These are phyloP conservation scores for Marchantia polymorpha DNA, from an alignment of 225 moss, liverwort and hornwort species.

Conservation along the genomic window DNA sequence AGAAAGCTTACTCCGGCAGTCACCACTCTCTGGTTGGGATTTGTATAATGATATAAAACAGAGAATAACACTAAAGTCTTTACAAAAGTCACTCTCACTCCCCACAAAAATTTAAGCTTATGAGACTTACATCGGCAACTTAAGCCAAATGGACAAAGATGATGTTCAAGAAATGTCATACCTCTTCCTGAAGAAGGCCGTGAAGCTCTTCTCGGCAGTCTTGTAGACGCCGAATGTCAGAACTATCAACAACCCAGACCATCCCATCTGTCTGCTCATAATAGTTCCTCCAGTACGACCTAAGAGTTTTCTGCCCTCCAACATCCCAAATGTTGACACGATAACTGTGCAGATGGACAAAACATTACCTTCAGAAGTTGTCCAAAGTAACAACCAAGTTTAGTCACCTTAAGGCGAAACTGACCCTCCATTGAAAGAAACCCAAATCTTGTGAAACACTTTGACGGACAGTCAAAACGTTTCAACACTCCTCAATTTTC, in stretches of 20 bases:
- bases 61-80: too few relatives aligned
- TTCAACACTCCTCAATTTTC: too few relatives aligned
- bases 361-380: neutral
- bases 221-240: conserved; percentile 76
- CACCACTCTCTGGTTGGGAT: too few relatives aligned
- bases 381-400: neutral
- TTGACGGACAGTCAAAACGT: too few relatives aligned
- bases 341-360: conserved; percentile 46
- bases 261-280: conserved; percentile 98
- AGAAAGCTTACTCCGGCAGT: too few relatives aligned
- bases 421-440: too few relatives aligned
- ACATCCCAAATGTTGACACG: conserved; percentile 99
- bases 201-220: conserved; percentile 91
- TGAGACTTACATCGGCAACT: too few relatives aligned
- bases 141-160: neutral
- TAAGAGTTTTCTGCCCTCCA: conserved; percentile 91
- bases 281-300: conserved; percentile 97
- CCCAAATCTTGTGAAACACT: too few relatives aligned
- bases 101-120: neutral
- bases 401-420: too few relatives aligned
- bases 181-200: conserved; percentile 91
- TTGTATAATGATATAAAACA: too few relatives aligned
- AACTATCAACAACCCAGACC: conserved; percentile 99
- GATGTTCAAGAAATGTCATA: conserved; percentile 12
- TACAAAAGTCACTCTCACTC: neutral